Evolutionary conservation across 768 basidiomycete genomes (phyloP), one percentile per base, ranked within the genome.

Genomic region (Suillus fuscotomentosus): DNA sequence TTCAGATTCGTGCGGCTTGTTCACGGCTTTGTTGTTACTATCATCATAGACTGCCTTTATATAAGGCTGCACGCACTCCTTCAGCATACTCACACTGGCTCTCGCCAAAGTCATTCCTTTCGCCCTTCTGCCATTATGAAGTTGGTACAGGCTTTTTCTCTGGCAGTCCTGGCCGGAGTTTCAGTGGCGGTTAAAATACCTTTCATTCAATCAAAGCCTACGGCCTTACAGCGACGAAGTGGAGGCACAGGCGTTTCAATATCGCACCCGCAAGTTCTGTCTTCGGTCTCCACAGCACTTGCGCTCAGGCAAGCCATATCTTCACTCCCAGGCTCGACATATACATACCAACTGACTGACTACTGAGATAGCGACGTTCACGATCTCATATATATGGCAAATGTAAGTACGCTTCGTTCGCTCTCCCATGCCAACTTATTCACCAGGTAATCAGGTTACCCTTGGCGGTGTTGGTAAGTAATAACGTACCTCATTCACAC

Each of bases 371-470:
- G 91, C 70, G 86, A 89, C 67, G 83, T 87, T 34, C 84, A 88
- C 66, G 93, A 94, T 77, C 72, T 94, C 75, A 82, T 94, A 64
- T 95, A 95, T 69, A 83, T 92, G 63, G 84, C 87, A 62, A 88
- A 94, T 71, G 91, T 91, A 69, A 76, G 89, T 78, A 9, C 22
- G 27, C 6, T 38, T 48, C 5, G 24, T 22, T 62, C 57, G 11
- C n/a, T 0, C 3, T 42, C 50, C 53, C 15, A 17, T 39, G 9
- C 15, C 20, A 3, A 0, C 14, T 17, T 0, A 24, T 41, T 34
- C 48, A 50, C 43, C 20, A 45, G 3, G 38, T 60, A 65, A 31
- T 51, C 70, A 93, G 91, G 78, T 94, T 68, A 86, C 87, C 62
- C 76, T 93, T 56, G 92, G 84, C 65, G 85, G 83, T 60, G 76